Conservation (phyloP, 106 monocot genomes). For the Platanthera zijinensis region DNA sequence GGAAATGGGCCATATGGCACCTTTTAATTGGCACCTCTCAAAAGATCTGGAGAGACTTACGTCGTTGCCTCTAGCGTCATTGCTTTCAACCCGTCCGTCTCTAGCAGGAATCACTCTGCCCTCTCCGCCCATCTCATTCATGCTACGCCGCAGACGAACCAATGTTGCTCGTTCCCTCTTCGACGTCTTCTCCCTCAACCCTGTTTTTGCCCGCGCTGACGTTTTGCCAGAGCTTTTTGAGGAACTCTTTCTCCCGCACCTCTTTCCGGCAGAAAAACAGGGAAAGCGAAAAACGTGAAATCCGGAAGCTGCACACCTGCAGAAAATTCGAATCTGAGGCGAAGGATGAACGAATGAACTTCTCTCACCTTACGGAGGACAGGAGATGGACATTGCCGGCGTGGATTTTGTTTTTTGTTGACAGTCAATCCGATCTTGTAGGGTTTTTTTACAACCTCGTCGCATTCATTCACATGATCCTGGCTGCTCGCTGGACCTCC, state of each 20-base stretch:
- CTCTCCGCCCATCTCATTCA: constrained; percentile 28
- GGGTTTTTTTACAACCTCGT: too few relatives aligned
- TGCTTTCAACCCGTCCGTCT: background rate
- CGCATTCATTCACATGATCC: too few relatives aligned
- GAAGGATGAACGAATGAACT: too few relatives aligned
- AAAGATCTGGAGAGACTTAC: background rate
- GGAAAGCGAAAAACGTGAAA: constrained; percentile 27
- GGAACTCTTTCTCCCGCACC: constrained; percentile 43
- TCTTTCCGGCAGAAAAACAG: constrained; percentile 28
- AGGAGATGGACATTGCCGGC: constrained; percentile 20
- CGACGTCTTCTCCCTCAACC: constrained; percentile 40
- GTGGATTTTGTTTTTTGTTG: too few relatives aligned
- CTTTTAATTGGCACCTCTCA: too few relatives aligned
- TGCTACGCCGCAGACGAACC: constrained; percentile 15
- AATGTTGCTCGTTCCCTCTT: constrained; percentile 29
- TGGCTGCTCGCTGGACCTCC: too few relatives aligned
- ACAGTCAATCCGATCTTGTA: too few relatives aligned
- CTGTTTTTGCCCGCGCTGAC: constrained; percentile 27
- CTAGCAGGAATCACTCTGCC: constrained; percentile 8
- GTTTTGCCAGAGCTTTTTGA: constrained; percentile 26
- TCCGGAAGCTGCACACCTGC: background rate
- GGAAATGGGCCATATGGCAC: too few relatives aligned
- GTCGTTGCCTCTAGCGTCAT: background rate
- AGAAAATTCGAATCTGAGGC: constrained; percentile 15
- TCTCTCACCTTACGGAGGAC: too few relatives aligned